Evolutionary conservation across 2,329 filamentous ascomycete species (phyloP), one percentile per base, ranked within the genome.

Genomic region (Trichophyton benhamiae): DNA sequence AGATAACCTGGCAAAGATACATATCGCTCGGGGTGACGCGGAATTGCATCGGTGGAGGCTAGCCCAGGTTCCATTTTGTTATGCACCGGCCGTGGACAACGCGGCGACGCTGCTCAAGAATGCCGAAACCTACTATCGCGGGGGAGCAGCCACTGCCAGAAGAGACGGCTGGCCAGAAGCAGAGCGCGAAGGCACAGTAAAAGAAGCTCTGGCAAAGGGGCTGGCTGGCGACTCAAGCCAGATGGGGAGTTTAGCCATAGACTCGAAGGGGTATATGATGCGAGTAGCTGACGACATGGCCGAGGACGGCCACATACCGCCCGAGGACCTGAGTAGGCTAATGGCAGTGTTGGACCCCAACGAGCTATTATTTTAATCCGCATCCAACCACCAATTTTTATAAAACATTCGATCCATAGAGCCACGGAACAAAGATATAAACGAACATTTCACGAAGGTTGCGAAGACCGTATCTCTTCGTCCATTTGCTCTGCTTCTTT

Each of bases 91-190:
- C 3, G 68, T 72, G 27, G 75, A 76, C 57, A 79, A 80, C 66
- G 73, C 71, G 3, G 65, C 71, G 4, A 79, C 76, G 2, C 70
- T 84, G 11, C 68, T 82, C 42, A 78, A 77, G 60, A 85, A 85
- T 65, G 81, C 82, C 1, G 78, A 79, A 63, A 82, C 78, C 3
- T 84, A 82, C 66, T 85, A 83, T 66, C 77, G 79, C 20, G 82
- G 82, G 44, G 81, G 80, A 11, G 73, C 73, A 42, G 73, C 72
- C 41, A 64, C 76, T 6, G 74, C 74, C 3, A 68, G 68, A 33
- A 70, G 73, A 59, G 74, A 75, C 44, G 78, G 77, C 13, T 73
- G 75, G 6, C 63, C 57, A 2, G 75, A 78, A 25, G 76, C 78
- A 64, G 72, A 73, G 52, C 70, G 69, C 20, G 77, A 78, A 59